Evolutionary conservation across 2,329 filamentous ascomycete species (phyloP).

Genomic region (Cladosporium phlei): DNA sequence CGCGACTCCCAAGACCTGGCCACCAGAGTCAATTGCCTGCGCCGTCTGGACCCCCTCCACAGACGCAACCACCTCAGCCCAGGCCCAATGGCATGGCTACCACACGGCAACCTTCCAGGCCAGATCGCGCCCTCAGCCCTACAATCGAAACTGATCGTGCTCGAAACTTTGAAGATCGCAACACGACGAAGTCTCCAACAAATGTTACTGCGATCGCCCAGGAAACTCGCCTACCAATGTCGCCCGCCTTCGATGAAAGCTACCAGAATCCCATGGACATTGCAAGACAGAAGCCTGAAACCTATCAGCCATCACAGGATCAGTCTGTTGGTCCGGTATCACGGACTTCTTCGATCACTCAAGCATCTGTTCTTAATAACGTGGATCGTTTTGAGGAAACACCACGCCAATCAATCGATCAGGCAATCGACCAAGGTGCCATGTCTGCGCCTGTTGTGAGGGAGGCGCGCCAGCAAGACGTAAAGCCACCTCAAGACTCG

Average conservation of each 20-base stretch:
- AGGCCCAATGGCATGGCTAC: constrained; percentile 21
- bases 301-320: constrained; percentile 31
- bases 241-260: constrained; percentile 12
- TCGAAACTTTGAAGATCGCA: constrained; percentile 23
- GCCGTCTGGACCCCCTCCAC: constrained; percentile 59
- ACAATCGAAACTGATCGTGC: constrained; percentile 24
- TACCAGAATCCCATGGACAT: constrained; percentile 4
- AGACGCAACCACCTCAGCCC: constrained; percentile 46
- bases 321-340: constrained; percentile 11
- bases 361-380: constrained; percentile 9
- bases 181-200: constrained; percentile 16
- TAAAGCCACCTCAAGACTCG: constrained; percentile 55
- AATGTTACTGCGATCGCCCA: constrained; percentile 1
- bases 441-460: constrained; percentile 26
- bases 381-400: constrained; percentile 20
- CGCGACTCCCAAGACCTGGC: constrained; percentile 57
- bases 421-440: constrained; percentile 18
- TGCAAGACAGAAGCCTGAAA: constrained; percentile 25
- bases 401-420: constrained; percentile 22
- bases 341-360: constrained; percentile 18
- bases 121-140: constrained; percentile 30
- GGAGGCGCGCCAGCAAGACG: constrained; percentile 24
- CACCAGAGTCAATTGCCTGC: constrained; percentile 47
- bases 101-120: constrained; percentile 27
- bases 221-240: constrained; percentile 15